phyloP scores from a whole-genome alignment of 192 early-diverging fungal species.

The Backusella parvicylindrica region DNA sequence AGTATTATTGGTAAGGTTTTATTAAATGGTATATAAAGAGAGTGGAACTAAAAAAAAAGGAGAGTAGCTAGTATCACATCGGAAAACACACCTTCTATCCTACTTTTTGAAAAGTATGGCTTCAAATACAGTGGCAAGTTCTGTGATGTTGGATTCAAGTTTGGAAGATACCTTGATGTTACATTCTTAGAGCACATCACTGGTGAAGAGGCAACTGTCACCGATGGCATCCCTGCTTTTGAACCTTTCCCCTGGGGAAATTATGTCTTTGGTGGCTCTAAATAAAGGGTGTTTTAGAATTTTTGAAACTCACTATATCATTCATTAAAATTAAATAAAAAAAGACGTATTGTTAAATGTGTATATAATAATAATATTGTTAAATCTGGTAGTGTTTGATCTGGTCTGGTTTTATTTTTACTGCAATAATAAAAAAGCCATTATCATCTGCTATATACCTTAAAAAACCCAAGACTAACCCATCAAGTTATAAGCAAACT shows the following conservation, averaged over 20 bases:
- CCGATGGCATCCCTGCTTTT: slow-evolving; percentile 2
- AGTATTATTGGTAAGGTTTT: slow-evolving; percentile 48
- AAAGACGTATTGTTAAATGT: too few species aligned
- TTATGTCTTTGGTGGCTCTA: slow-evolving; percentile 9
- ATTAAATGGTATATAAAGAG: neutral
- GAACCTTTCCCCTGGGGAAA: slow-evolving; percentile 22
- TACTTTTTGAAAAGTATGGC: slow-evolving; percentile 36
- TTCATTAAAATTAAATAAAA: too few species aligned
- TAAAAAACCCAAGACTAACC: too few species aligned
- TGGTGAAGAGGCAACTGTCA: neutral
- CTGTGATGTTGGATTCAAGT: slow-evolving; percentile 53
- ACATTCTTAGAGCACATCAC: slow-evolving; percentile 31
- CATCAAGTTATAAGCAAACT: too few species aligned
- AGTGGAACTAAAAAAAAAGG: neutral
- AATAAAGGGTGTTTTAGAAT: neutral
- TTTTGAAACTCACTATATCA: too few species aligned
- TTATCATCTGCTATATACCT: too few species aligned
- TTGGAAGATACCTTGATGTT: slow-evolving; percentile 50
- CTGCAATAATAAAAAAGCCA: too few species aligned
- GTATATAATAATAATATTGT: too few species aligned
- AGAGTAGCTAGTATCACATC: slow-evolving; percentile 42
- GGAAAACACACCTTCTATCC: slow-evolving; percentile 38
- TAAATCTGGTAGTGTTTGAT: too few species aligned
- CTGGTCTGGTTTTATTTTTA: too few species aligned
- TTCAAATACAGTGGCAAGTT: slow-evolving; percentile 47